A percentile compares a stretch with the other conserved stretches of the same genome.
Conservation (phyloP, 2,329 filamentous ascomycete species). For the Cordyceps tenuipes region DNA sequence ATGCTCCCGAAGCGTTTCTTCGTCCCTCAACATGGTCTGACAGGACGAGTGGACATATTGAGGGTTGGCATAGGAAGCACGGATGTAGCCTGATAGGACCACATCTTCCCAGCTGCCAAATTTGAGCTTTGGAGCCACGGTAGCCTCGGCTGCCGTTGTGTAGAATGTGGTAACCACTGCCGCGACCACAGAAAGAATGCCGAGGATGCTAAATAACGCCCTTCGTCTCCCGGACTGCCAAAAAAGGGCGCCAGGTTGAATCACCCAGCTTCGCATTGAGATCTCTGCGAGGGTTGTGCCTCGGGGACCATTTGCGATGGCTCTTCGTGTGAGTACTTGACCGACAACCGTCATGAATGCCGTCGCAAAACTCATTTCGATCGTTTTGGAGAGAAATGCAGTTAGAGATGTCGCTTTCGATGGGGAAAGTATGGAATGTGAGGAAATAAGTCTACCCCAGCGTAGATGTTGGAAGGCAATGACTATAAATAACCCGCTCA, state of each 20-base stretch:
- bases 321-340: slow-evolving; percentile 63
- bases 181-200: slow-evolving; percentile 54
- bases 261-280: slow-evolving; percentile 68
- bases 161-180: slow-evolving; percentile 63
- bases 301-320: slow-evolving; percentile 48
- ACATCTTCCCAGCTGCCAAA: slow-evolving; percentile 43
- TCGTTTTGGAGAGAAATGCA: slow-evolving; percentile 65
- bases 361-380: slow-evolving; percentile 71
- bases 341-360: slow-evolving; percentile 68
- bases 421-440: slow-evolving; percentile 45
- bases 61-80: slow-evolving; percentile 55
- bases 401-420: slow-evolving; percentile 59
- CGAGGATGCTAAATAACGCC: slow-evolving; percentile 55
- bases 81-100: slow-evolving; percentile 47
- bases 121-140: slow-evolving; percentile 65
- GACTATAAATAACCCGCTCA: slow-evolving; percentile 59
- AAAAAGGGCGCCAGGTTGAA: slow-evolving; percentile 58
- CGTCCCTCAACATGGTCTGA: slow-evolving; percentile 46
- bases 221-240: slow-evolving; percentile 50
- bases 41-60: slow-evolving; percentile 48
- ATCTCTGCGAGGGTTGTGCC: slow-evolving; percentile 70
- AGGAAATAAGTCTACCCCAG: slow-evolving; percentile 51
- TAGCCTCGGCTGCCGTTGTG: slow-evolving; percentile 65
- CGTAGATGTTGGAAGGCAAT: slow-evolving; percentile 54
- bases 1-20: slow-evolving; percentile 27